Percentiles rank a stretch among this genome's conserved stretches.
phyloP scores from a whole-genome alignment of 1,139 yeast species.

The Candida sanyaensis region DNA sequence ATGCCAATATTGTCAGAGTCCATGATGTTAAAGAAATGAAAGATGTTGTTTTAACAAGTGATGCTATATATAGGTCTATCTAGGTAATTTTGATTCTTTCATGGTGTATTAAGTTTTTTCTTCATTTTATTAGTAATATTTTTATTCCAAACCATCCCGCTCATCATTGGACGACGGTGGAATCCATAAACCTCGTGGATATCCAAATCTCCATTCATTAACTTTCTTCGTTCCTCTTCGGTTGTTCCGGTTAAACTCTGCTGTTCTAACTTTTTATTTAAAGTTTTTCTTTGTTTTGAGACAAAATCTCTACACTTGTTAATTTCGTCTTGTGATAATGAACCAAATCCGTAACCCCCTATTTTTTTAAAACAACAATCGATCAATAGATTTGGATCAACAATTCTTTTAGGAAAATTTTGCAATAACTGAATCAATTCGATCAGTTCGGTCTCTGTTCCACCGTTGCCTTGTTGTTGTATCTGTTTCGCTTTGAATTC shows the following conservation, averaged over 20 bases:
- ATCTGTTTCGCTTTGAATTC: slow-evolving; percentile 28
- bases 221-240: slow-evolving; percentile 40
- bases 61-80: slow-evolving; percentile 58
- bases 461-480: slow-evolving; percentile 12
- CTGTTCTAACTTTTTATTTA: slow-evolving; percentile 40
- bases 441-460: slow-evolving; percentile 62
- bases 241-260: slow-evolving; percentile 34
- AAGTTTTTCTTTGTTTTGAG: slow-evolving; percentile 52
- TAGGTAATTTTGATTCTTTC: slow-evolving; percentile 4
- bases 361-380: slow-evolving; percentile 75
- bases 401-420: slow-evolving; percentile 69
- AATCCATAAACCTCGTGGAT: slow-evolving; percentile 52
- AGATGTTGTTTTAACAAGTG: slow-evolving; percentile 69
- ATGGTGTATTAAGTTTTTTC: slow-evolving; percentile 28
- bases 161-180: slow-evolving; percentile 52
- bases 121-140: slow-evolving; percentile 54
- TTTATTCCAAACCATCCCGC: slow-evolving; percentile 59
- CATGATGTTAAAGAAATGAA: slow-evolving; percentile 76
- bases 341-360: slow-evolving; percentile 68
- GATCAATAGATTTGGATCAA: slow-evolving; percentile 71
- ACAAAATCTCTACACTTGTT: slow-evolving; percentile 77
- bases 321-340: slow-evolving; percentile 79
- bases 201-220: slow-evolving; percentile 20
- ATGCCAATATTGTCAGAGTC: slow-evolving; percentile 82
- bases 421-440: slow-evolving; percentile 88